Evolutionary conservation across 768 basidiomycete genomes (phyloP), one percentile per base, ranked within the genome.

Genomic region (Holtermanniella nyarrowii): DNA sequence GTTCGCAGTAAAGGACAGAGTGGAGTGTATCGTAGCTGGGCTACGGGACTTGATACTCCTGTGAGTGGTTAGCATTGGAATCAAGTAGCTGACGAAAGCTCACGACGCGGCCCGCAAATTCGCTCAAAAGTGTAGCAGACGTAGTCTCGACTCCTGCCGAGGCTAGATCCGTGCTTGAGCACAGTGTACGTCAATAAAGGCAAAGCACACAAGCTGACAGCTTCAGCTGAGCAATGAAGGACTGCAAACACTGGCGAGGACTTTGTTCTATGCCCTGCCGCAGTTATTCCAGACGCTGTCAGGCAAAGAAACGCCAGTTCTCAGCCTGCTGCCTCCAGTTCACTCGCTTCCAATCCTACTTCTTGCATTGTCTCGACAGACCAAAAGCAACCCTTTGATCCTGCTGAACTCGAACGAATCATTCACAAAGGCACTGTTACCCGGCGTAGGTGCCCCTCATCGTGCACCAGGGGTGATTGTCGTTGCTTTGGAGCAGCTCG

Each of bases 1-100:
- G 86, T 90, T 3, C 76, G 90, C 48, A 82, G 86, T 63, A 77
- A 84, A 12, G 77, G 79, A 5, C 85, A 91, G 73, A 89, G 86
- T 61, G 86, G 88, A 0, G 76, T 90, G 14, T 93, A 91, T 70
- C 80, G 91, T 62, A 88, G 86, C 74, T 95, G 90, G 76, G 80
- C 84, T 81, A 80, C 71, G 14, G 71, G 89, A 80, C 61, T 80
- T 83, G 75, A 88, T 82, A 72, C 69, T 51, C 59, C 44, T 48
- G 58, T 71, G 42, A 39, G 66, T 50, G 18, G 18, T 22, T 52
- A 10, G 31, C 10, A 24, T 24, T 46, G 45, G 4, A 14, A 20
- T 46, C 16, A 7, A 16, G n/a, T 18, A 3, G 21, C 11, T 44
- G 22, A 20, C 25, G 18, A 27, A 37, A 71, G 69, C 57, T 71